Evolutionary conservation across 2,329 filamentous ascomycete genomes (phyloP), one percentile per base, ranked within the genome.

Genomic region (Mycosphaerella sp.): DNA sequence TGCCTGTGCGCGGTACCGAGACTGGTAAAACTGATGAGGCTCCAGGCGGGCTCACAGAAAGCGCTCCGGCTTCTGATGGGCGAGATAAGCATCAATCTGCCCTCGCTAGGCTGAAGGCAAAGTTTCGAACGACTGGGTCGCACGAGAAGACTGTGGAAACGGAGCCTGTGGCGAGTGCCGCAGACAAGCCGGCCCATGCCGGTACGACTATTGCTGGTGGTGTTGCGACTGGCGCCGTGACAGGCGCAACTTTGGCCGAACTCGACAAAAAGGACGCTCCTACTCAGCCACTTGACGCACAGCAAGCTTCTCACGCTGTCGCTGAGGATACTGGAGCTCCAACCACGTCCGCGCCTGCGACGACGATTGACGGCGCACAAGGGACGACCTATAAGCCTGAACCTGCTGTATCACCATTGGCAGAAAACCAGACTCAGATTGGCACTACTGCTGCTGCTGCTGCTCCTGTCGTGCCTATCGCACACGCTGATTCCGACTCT

Each of bases 71-170:
- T 10, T 38, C 39, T 10, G 56, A 55, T 34, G 59, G 52, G 32
- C 45, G 56, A 8, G 53, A 56, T 44, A 57, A 57, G 47, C 60
- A 62, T 42, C 50, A 57, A 38, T 62, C 60, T 45, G 59, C 59
- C 7, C 45, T 62, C n/a, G 54, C 47, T 31, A 45, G 55, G 23
- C 51, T 62, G 45, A 62, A 62, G 57, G 59, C 60, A 14, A 59
- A 56, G 34, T 61, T 62, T 57, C 45, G 56, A 29, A 59, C 55
- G 36, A 58, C 53, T 29, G 56, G 57, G 21, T 54, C 53, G 10
- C 53, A 51, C 14, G 58, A 55, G 29, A 46, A 56, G 17, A 36
- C 48, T 6, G 23, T 32, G 17, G 53, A 56, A 4, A 51, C 51
- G n/a, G 56, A 58, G 14, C 10, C 34, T 38, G 34, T 11, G 34